Evolutionary conservation across 305 asterid genomes (phyloP).

Genomic region (Striga hermonthica): DNA sequence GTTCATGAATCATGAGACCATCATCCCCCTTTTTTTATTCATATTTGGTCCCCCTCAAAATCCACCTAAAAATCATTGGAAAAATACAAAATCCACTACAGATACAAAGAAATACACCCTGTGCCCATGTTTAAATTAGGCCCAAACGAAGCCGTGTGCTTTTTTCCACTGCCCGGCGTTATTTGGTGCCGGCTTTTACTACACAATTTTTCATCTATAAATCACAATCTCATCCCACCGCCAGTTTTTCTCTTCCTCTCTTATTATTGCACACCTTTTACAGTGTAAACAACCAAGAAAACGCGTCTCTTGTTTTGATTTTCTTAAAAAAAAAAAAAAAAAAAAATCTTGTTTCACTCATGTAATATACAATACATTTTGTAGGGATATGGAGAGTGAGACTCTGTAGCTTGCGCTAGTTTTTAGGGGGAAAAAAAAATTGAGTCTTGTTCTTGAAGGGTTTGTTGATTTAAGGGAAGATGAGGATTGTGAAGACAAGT

Average conservation of each 20-base stretch:
- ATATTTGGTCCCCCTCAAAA: too few relatives aligned
- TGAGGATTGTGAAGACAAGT: conserved; percentile 42
- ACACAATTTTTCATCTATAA: conserved; percentile 28
- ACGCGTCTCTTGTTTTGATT: too few relatives aligned
- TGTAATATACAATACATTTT: too few relatives aligned
- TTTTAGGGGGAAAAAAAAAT: conserved; percentile 16
- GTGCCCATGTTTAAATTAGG: not conserved
- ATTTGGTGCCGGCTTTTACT: conserved; percentile 40
- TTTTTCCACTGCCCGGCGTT: conserved; percentile 27
- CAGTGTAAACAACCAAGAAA: not conserved
- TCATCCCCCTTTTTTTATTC: too few relatives aligned
- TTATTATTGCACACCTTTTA: not conserved
- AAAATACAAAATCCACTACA: too few relatives aligned
- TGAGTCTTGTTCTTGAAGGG: conserved; percentile 17
- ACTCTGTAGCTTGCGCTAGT: conserved; percentile 9
- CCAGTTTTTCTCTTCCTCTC: not conserved
- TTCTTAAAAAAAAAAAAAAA: too few relatives aligned
- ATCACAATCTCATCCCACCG: conserved; percentile 21
- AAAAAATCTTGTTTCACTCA: too few relatives aligned
- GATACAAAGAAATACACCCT: too few relatives aligned
- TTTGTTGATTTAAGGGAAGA: conserved; percentile 12
- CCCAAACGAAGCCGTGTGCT: conserved; percentile 34
- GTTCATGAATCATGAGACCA: too few relatives aligned
- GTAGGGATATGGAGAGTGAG: not conserved
- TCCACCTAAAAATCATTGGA: too few relatives aligned